phyloP scores from a whole-genome alignment of 495 filamentous ascomycete species.

The Aspergillus homomorphus region DNA sequence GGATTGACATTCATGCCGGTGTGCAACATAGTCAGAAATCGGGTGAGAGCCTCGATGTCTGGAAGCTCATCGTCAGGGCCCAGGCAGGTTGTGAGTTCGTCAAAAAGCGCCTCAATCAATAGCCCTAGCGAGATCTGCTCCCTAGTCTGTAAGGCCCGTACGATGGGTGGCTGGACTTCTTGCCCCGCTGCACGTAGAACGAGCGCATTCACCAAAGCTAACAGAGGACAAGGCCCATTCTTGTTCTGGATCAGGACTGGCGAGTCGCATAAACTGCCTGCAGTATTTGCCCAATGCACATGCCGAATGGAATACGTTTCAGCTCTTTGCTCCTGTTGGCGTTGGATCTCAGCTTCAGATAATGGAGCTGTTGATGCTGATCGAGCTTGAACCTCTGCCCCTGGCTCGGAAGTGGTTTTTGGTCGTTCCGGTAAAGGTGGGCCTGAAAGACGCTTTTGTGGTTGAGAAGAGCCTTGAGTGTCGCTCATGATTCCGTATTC shows the following conservation, averaged over 20 bases:
- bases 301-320: conserved; percentile 72
- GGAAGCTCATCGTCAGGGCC: conserved; percentile 60
- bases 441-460: conserved; percentile 3
- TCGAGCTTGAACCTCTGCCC: conserved; percentile 3
- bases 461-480: not conserved
- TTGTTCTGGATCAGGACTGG: conserved; percentile 88
- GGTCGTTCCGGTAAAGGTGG: conserved; percentile 12
- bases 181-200: conserved; percentile 75
- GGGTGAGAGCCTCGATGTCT: conserved; percentile 82
- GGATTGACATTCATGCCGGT: conserved; percentile 99
- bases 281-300: conserved; percentile 56
- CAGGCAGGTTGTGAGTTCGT: conserved; percentile 75
- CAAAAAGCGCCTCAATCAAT: conserved; percentile 82
- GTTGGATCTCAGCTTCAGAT: conserved; percentile 36
- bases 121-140: conserved; percentile 87
- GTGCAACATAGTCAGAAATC: conserved; percentile 83
- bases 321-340: conserved; percentile 46
- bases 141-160: conserved; percentile 69
- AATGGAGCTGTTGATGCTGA: conserved; percentile 13
- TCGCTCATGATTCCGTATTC: conserved; percentile 10
- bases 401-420: conserved; percentile 2
- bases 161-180: conserved; percentile 61
- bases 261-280: conserved; percentile 49
- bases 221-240: conserved; percentile 90
- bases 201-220: conserved; percentile 91